Base-by-base conservation (phyloP, 176 grass and related monocot genomes). In the Microstegium vimineum region DNA sequence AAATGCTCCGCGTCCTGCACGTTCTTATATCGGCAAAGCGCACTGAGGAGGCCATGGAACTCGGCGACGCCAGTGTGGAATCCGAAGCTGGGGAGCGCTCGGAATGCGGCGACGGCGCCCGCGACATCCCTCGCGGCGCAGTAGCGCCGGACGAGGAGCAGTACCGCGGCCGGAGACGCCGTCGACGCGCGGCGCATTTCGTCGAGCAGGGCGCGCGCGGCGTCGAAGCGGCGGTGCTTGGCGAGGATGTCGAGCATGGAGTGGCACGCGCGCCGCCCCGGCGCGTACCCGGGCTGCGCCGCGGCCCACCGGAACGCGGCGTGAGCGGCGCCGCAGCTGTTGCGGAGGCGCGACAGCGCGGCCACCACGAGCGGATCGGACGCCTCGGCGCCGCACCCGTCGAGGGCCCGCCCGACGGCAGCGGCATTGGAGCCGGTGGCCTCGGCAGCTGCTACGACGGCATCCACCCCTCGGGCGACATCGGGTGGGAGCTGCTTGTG, bases 21-120 rank as follows among this genome's bases (percentile, higher is more conserved):
- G 62, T 91, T 94, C 88, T 94, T 98, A 82, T 94, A 94, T 31
- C 95, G 78, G 65, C 90, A 91, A 25, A 98, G 91, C 2, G 92
- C 92, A 27, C 78, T 66, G 5, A 98, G 89, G 45, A 98, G 88
- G 51, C 88, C 88, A 7, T 98, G 92, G 76, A 90, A 93, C 65
- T 94, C 90, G 1, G 88, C 32, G 1, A 82, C 73, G 12, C 86
- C 86, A 5, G 78, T 84, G 16, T 20, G 16, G 66, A 93, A 91
- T 5, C 86, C 92, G 32, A 91, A 91, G 69, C 66, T 63, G 69
- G 88, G 91, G 62, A 94, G 88, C 26, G 80, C 1, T 6, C 84
- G 72, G 77, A 98, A 98, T 30, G 92, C 84, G n/a, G 66, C 86
- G 59, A 94, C 57, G 20, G 95, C 95, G 6, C 86, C 38, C 7